Conservation (phyloP, 192 early-diverging fungal genomes). For the Podila horticola region DNA sequence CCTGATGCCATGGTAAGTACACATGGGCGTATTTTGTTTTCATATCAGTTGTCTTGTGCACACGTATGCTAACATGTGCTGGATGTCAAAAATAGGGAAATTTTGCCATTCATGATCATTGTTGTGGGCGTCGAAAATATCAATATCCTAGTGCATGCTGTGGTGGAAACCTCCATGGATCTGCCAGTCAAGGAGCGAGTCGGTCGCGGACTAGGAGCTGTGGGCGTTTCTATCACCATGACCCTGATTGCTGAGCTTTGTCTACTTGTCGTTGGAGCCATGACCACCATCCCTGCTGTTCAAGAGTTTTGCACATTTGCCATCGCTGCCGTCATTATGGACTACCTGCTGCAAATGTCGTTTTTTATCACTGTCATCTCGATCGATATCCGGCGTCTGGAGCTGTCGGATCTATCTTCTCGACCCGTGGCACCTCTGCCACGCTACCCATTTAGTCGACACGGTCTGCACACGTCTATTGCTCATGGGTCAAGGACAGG, state of each 20-base stretch:
- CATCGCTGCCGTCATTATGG: conserved; percentile 73
- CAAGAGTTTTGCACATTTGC: conserved; percentile 83
- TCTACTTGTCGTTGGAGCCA: conserved; percentile 66
- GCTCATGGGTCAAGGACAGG: not conserved
- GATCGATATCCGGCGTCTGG: conserved; percentile 83
- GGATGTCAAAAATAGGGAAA: conserved; percentile 60
- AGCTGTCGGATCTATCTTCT: conserved; percentile 47
- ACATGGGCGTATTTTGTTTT: not conserved
- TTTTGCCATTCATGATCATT: conserved; percentile 75
- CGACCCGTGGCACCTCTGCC: conserved; percentile 20
- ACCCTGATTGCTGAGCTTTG: conserved; percentile 66
- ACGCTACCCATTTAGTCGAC: conserved; percentile 34
- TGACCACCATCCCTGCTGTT: conserved; percentile 66
- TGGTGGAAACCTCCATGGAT: conserved; percentile 75
- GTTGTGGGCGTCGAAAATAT: conserved; percentile 83
- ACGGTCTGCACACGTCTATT: not conserved
- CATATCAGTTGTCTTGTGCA: not conserved
- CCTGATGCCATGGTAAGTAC: conserved; percentile 70
- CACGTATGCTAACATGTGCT: not conserved
- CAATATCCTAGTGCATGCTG: conserved; percentile 76
- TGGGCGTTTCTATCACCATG: conserved; percentile 73
- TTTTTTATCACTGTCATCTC: conserved; percentile 84
- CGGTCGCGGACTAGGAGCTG: conserved; percentile 69
- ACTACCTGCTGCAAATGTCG: conserved; percentile 83
- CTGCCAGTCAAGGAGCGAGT: conserved; percentile 79